Percentiles rank a stretch among this genome's conserved stretches.
These are phyloP conservation scores for Serendipita sp. DNA, from an alignment of 768 basidiomycete species.

Conservation along the genomic window DNA sequence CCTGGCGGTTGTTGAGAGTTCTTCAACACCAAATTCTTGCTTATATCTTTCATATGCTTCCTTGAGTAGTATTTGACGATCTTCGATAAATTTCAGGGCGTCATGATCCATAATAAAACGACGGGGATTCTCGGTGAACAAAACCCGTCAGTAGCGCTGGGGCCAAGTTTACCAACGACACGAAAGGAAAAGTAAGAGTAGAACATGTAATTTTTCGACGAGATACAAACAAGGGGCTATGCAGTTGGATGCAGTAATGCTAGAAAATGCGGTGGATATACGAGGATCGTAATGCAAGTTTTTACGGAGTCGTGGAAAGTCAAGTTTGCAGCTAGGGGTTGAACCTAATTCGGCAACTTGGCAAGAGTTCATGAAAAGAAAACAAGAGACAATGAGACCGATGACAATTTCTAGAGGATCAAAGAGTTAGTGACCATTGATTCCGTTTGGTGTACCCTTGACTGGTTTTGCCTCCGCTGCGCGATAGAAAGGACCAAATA, in stretches of 20 bases:
- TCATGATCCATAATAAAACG: not conserved
- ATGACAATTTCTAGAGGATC: too few species aligned
- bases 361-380: not conserved
- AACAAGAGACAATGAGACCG: not conserved
- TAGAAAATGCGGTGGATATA: not conserved
- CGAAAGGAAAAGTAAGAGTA: constrained; percentile 19
- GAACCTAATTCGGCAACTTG: not conserved
- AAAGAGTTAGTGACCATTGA: too few species aligned
- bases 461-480: not conserved
- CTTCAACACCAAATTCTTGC: not conserved
- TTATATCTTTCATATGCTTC: not conserved
- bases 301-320: not conserved
- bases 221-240: not conserved
- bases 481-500: constrained; percentile 66
- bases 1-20: too few species aligned
- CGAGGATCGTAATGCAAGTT: too few species aligned
- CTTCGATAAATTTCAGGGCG: not conserved
- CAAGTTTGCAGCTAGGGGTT: not conserved
- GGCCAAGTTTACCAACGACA: constrained; percentile 25
- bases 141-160: constrained; percentile 9
- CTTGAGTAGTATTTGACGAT: not conserved
- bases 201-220: constrained; percentile 17
- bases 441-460: too few species aligned
- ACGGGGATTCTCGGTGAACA: not conserved
- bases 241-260: constrained; percentile 4